phyloP scores from a whole-genome alignment of 2,329 filamentous ascomycete genomes.

The Diaporthe sp. region DNA sequence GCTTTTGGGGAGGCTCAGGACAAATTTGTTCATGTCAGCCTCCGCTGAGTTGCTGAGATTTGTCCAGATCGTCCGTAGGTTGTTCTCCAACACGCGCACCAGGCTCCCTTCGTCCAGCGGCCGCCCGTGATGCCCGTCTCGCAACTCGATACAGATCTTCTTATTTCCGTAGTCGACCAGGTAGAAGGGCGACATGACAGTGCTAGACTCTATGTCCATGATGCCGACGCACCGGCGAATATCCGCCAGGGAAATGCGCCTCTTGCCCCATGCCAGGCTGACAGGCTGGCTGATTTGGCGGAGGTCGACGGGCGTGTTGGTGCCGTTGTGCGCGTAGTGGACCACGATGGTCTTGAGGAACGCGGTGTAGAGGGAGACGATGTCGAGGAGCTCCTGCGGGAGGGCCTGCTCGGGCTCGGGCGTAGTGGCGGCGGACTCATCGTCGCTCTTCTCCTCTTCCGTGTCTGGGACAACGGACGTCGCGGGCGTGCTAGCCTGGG shows the following conservation, averaged over 20 bases:
- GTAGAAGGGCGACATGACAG: slow-evolving; percentile 33
- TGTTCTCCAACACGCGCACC: slow-evolving; percentile 67
- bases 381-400: slow-evolving; percentile 68
- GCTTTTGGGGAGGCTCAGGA: slow-evolving; percentile 69
- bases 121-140: slow-evolving; percentile 52
- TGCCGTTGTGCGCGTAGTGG: slow-evolving; percentile 78
- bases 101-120: slow-evolving; percentile 66
- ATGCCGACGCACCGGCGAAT: slow-evolving; percentile 77
- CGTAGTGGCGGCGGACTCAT: slow-evolving; percentile 41
- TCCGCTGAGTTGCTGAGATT: slow-evolving; percentile 48
- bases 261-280: slow-evolving; percentile 80
- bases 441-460: slow-evolving; percentile 49
- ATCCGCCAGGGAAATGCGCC: slow-evolving; percentile 75
- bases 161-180: slow-evolving; percentile 67
- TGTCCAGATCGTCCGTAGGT: slow-evolving; percentile 62
- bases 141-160: slow-evolving; percentile 72
- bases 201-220: slow-evolving; percentile 53
- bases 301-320: slow-evolving; percentile 74
- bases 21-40: slow-evolving; percentile 60
- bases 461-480: slow-evolving; percentile 56
- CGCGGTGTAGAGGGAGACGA: slow-evolving; percentile 74
- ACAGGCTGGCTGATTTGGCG: slow-evolving; percentile 72
- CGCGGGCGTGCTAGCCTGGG: slow-evolving; percentile 52
- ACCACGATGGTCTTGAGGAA: slow-evolving; percentile 78
- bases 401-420: slow-evolving; percentile 51